Conservation (phyloP, 495 filamentous ascomycete genomes). For the Hyaloscypha bicolor region DNA sequence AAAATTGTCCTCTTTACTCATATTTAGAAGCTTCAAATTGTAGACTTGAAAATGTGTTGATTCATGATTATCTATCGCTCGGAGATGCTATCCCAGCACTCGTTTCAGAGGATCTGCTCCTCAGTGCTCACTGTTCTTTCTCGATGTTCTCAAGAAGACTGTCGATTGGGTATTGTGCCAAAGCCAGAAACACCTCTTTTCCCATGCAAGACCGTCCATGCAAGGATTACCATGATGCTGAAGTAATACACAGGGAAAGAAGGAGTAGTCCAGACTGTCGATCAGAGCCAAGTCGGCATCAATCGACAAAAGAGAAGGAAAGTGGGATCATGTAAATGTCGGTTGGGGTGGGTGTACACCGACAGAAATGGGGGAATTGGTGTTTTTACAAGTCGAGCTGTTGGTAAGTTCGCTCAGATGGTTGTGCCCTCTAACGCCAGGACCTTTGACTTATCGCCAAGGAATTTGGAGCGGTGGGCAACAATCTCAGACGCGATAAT, state of each 20-base stretch:
- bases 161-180: constrained; percentile 28
- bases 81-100: not conserved
- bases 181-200: constrained; percentile 27
- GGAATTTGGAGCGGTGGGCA: constrained; percentile 67
- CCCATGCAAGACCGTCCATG: constrained; percentile 32
- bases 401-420: constrained; percentile 21
- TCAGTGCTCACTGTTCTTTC: constrained; percentile 10
- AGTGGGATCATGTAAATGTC: constrained; percentile 1
- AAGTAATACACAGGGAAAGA: constrained; percentile 18
- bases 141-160: constrained; percentile 19
- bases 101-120: not conserved
- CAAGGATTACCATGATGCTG: constrained; percentile 15
- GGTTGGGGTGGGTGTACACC: not conserved
- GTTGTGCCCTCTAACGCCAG: constrained; percentile 33
- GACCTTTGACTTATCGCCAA: constrained; percentile 54
- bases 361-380: constrained; percentile 11
- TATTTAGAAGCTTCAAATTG: not conserved
- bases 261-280: constrained; percentile 17
- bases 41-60: not conserved
- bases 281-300: constrained; percentile 1
- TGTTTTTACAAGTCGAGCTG: constrained; percentile 25
- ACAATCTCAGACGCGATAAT: constrained; percentile 81
- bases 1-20: not conserved
- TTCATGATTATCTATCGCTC: not conserved
- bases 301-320: constrained; percentile 7